A percentile compares a stretch with the other conserved stretches of the same genome.
Conservation (phyloP, 331 rosid species). For the Quercus tomentella region DNA sequence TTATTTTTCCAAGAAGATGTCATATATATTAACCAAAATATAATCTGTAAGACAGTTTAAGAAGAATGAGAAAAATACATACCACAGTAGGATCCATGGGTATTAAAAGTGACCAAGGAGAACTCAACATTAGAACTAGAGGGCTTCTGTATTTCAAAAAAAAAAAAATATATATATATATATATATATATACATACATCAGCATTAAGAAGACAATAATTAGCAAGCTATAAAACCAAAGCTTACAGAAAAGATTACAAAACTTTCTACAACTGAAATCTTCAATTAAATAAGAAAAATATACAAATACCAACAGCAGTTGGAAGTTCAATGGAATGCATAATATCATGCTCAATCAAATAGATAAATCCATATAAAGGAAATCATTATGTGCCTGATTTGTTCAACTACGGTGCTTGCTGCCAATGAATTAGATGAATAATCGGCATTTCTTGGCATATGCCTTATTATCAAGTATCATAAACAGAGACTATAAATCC, state of each 20-base stretch:
- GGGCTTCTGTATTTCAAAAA: slow-evolving; percentile 61
- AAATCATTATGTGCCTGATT: background rate
- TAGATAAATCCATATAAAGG: background rate
- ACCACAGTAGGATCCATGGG: slow-evolving; percentile 97
- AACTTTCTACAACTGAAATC: background rate
- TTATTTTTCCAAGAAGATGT: background rate
- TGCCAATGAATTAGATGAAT: background rate
- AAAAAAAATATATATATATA: background rate
- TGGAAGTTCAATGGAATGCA: background rate
- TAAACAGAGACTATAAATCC: slow-evolving; percentile 12
- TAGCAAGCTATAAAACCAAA: slow-evolving; percentile 3
- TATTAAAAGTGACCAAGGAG: slow-evolving; percentile 67
- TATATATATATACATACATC: background rate
- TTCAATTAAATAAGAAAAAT: background rate
- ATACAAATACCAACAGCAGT: background rate
- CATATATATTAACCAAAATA: slow-evolving; percentile 6
- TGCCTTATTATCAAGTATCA: background rate
- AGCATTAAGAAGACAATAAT: slow-evolving; percentile 20
- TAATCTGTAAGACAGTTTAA: slow-evolving; percentile 4
- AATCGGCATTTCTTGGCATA: background rate
- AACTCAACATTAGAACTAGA: slow-evolving; percentile 55
- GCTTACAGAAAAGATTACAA: background rate
- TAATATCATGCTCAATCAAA: background rate
- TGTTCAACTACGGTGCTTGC: background rate
- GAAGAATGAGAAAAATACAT: slow-evolving; percentile 28